Percentiles rank a stretch among this genome's conserved stretches.
Conservation (phyloP, 1,139 yeast species). For the Debaryomyces udenii region DNA sequence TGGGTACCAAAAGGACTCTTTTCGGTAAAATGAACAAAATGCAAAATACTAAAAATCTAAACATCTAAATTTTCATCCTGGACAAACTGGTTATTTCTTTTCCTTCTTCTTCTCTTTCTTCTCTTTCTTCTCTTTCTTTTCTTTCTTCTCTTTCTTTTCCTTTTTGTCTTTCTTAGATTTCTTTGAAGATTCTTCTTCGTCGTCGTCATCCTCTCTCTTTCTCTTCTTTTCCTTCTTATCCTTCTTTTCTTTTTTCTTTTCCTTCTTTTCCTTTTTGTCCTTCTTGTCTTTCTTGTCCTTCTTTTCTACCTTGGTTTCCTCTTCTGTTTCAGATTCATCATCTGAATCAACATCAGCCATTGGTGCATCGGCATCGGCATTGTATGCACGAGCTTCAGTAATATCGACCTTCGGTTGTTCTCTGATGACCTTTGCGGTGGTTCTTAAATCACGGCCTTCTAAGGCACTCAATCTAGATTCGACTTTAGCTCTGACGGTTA, state of each 20-base stretch:
- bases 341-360: constrained; percentile 42
- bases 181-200: no score
- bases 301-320: constrained; percentile 48
- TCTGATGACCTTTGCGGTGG: constrained; percentile 73
- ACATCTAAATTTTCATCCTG: constrained; percentile 7
- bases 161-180: constrained; percentile 41
- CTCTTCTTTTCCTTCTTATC: constrained; percentile 50
- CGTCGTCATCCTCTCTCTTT: no score
- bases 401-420: constrained; percentile 84
- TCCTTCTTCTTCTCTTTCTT: constrained; percentile 46
- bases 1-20: constrained; percentile 7
- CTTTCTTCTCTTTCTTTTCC: constrained; percentile 33
- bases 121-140: constrained; percentile 52
- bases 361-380: constrained; percentile 87
- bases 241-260: constrained; percentile 25
- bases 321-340: constrained; percentile 54
- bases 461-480: constrained; percentile 92
- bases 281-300: constrained; percentile 50
- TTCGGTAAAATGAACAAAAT: constrained; percentile 8
- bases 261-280: constrained; percentile 37
- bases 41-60: constrained; percentile 10
- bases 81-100: constrained; percentile 27
- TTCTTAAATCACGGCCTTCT: constrained; percentile 92
- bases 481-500: constrained; percentile 88
- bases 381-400: constrained; percentile 83